Evolutionary conservation across 2,329 filamentous ascomycete genomes (phyloP), one percentile per base, ranked within the genome.

Genomic region (Lasiodiplodia sp.): DNA sequence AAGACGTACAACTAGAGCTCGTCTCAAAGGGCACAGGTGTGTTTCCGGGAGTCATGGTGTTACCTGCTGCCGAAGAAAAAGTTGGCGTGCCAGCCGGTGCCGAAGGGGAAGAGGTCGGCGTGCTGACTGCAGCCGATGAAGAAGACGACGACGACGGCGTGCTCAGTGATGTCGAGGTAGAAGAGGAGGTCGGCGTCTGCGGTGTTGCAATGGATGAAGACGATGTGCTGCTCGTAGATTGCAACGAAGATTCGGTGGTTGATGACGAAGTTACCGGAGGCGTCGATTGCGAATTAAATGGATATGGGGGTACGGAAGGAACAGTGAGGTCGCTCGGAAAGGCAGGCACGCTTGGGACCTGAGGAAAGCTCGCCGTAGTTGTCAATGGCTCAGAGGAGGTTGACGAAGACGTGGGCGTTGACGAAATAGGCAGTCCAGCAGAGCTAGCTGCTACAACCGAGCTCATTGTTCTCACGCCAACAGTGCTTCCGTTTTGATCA

Each of bases 311-410:
- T 2, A 79, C 78, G 2, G 74, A 71, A 40, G 68, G 71, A 16
- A 66, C 68, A 23, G 57, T 71, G 40, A 79, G 70, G 40, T 78
- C 72, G 69, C 71, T 77, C 1, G 79, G 78, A 65, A 79, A 80
- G 14, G 75, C 70, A 40, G 77, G 77, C 10, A 79, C 78, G 2
- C 77, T 67, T 8, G 78, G 78, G 10, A 78, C 77, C 14, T 69
- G 68, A 52, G 75, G 75, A 8, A 75, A n/a, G 44, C 37, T 44
- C 11, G 55, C 34, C 4, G 55, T 57, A 16, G 51, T 51, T 3
- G n/a, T 47, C 44, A 47, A 47, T 47, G 18, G 44, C 21, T 47
- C 44, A 11, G 44, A 47, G 21, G n/a, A 47, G 7, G 65, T 63
- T 40, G 34, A 16, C 31, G 56, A 38, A 5, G 47, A 55, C 4